Conservation (phyloP, 106 monocot species). For the Apostasia ramifera region DNA sequence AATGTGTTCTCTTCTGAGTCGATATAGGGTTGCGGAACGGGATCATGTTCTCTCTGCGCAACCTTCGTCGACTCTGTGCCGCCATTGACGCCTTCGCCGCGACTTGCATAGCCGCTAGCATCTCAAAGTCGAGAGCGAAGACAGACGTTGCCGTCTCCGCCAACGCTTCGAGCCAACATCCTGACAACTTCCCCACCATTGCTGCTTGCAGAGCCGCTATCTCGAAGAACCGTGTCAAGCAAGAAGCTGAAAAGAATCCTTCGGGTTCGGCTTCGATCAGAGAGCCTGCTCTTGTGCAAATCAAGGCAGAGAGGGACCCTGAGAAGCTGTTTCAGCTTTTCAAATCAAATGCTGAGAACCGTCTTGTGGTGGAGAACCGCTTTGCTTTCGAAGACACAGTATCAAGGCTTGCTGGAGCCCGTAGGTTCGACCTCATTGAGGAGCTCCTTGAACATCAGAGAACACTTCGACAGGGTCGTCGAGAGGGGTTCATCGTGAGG, state of each 20-base stretch:
- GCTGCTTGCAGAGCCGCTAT: slow-evolving; percentile 44
- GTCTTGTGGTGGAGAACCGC: slow-evolving; percentile 73
- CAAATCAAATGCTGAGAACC: slow-evolving; percentile 61
- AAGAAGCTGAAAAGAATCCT: slow-evolving; percentile 6
- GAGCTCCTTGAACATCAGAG: slow-evolving; percentile 83
- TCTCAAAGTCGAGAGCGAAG: slow-evolving; percentile 33
- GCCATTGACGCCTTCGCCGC: slow-evolving; percentile 70
- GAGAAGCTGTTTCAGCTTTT: slow-evolving; percentile 73
- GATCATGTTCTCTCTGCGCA: slow-evolving; percentile 55
- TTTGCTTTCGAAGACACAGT: slow-evolving; percentile 75
- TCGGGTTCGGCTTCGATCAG: not conserved
- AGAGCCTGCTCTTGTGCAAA: slow-evolving; percentile 58
- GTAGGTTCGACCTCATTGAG: slow-evolving; percentile 69
- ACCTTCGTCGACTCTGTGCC: slow-evolving; percentile 59
- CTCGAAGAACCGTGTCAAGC: slow-evolving; percentile 10
- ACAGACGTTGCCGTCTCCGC: slow-evolving; percentile 26
- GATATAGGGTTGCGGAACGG: not conserved
- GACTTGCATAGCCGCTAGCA: slow-evolving; percentile 59
- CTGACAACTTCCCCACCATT: slow-evolving; percentile 52
- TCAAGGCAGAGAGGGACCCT: slow-evolving; percentile 73
- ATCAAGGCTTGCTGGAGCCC: slow-evolving; percentile 61
- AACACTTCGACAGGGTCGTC: slow-evolving; percentile 59
- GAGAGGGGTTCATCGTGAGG: slow-evolving; percentile 80
- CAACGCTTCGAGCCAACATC: slow-evolving; percentile 14
- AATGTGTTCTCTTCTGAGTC: not conserved